Evolutionary conservation across 78 protist species (phyloP).

Genomic region (Monosiga brevicollis): DNA sequence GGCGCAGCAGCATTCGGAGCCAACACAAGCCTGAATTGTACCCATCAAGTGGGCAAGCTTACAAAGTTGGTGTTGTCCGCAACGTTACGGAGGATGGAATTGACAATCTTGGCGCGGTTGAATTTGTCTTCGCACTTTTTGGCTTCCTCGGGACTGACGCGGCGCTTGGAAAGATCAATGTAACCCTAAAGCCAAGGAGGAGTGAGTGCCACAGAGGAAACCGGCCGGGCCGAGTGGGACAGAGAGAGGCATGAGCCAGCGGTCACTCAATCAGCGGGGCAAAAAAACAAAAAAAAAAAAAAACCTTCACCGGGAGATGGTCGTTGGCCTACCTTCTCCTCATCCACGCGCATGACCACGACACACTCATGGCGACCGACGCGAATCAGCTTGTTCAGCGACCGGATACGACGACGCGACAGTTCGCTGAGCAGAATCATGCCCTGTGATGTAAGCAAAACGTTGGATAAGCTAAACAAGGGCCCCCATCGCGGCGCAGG

Average conservation of each 20-base stretch:
- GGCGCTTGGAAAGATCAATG: constrained; percentile 92
- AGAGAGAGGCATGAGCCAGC: background rate
- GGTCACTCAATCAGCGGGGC: background rate
- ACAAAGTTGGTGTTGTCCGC: constrained; percentile 34
- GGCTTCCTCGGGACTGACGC: constrained; percentile 84
- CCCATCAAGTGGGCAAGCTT: no score
- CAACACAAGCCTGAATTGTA: no score
- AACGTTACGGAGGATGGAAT: constrained; percentile 78
- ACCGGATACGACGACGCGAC: constrained; percentile 89
- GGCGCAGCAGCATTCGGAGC: no score
- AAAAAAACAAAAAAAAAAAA: background rate
- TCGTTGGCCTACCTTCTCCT: constrained; percentile 70
- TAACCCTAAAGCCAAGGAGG: constrained; percentile 46
- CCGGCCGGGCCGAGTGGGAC: no score
- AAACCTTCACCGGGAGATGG: background rate
- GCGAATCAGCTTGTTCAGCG: constrained; percentile 79
- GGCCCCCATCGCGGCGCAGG: no score
- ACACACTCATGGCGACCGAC: constrained; percentile 86
- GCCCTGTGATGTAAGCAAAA: constrained; percentile 77
- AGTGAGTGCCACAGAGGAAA: background rate
- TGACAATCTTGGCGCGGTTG: constrained; percentile 77
- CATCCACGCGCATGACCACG: constrained; percentile 94
- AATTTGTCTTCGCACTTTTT: constrained; percentile 65
- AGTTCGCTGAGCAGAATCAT: constrained; percentile 92
- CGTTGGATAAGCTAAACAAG: no score